These are phyloP conservation scores for Magnaporthiopsis rhizophila DNA, from an alignment of 2,329 filamentous ascomycete species.

Conservation along the genomic window DNA sequence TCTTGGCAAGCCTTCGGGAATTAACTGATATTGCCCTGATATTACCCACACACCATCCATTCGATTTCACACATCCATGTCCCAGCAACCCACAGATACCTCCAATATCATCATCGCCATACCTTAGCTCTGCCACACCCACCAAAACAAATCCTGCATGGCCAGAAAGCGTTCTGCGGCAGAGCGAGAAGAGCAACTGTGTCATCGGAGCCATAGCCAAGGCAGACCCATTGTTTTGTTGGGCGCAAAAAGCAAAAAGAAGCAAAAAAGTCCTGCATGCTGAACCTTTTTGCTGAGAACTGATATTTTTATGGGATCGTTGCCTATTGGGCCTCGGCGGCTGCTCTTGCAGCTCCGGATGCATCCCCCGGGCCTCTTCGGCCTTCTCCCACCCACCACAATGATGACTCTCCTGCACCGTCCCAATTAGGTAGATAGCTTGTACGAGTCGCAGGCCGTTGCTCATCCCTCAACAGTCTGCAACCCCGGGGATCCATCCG, in stretches of 20 bases:
- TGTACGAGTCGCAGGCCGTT: neutral
- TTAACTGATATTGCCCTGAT: conserved; percentile 1
- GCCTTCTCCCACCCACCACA: neutral
- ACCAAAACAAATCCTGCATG: neutral
- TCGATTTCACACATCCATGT: neutral
- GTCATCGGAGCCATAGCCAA: neutral
- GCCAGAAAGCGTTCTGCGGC: neutral
- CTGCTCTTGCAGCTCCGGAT: neutral
- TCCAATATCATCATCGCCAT: neutral
- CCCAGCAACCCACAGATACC: neutral
- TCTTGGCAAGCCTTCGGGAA: neutral
- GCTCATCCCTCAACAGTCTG: neutral
- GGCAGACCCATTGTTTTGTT: neutral
- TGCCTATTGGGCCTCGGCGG: neutral
- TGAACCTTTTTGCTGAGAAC: neutral
- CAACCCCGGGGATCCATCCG: conserved; percentile 2
- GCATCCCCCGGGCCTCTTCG: neutral
- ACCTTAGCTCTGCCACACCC: neutral
- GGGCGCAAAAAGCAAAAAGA: neutral
- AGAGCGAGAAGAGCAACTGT: neutral
- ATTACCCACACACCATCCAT: neutral
- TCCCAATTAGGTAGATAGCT: neutral
- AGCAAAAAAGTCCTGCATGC: neutral
- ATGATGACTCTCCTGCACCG: neutral
- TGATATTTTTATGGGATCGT: neutral